Evolutionary conservation across 139 green algal species (phyloP).

Genomic region (Chlorella sp.): DNA sequence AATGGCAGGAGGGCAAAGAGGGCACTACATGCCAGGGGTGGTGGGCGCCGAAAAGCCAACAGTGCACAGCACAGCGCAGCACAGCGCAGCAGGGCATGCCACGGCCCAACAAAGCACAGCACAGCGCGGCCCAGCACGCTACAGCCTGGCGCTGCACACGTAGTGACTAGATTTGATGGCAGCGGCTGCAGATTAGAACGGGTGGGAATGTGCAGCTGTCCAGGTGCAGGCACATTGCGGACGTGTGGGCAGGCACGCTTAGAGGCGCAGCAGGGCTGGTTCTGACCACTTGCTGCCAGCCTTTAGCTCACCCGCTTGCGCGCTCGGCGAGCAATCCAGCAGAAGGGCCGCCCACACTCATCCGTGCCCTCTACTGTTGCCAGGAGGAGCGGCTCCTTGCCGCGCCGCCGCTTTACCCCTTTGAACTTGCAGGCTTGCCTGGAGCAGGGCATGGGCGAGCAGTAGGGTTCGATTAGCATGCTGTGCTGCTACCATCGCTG

Average conservation of each 20-base stretch:
- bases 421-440: background rate
- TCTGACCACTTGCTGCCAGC: background rate
- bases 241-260: background rate
- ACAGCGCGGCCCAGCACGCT: background rate
- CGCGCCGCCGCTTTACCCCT: background rate
- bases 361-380: background rate
- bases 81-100: too few relatives aligned
- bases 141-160: background rate
- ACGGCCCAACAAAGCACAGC: too few relatives aligned
- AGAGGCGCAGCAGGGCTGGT: background rate
- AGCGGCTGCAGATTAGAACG: background rate
- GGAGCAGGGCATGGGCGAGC: background rate
- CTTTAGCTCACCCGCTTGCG: constrained; percentile 13
- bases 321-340: background rate
- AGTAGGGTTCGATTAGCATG: background rate
- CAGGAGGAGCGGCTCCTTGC: background rate
- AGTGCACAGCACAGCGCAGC: background rate
- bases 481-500: too few relatives aligned
- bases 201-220: background rate
- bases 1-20: too few relatives aligned
- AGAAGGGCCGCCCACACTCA: background rate
- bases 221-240: background rate
- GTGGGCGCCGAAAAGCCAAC: too few relatives aligned
- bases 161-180: background rate
- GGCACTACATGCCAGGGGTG: background rate